These are phyloP conservation scores for Pleurotus tuoliensis DNA, from an alignment of 768 basidiomycete species.

Conservation along the genomic window DNA sequence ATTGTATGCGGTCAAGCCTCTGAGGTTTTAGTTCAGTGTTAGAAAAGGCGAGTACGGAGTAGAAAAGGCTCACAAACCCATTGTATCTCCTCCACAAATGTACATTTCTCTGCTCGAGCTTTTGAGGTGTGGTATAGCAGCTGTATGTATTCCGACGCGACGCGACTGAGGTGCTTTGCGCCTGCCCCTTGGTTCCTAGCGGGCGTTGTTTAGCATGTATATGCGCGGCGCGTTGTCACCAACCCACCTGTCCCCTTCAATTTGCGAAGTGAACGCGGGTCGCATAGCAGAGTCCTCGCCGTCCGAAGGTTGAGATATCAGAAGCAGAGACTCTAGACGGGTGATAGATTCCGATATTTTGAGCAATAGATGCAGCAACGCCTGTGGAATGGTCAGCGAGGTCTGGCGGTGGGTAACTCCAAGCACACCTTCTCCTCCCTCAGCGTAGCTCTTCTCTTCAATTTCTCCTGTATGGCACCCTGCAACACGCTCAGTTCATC, in stretches of 20 bases:
- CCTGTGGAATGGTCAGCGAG: slow-evolving; percentile 36
- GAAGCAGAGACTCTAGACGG: slow-evolving; percentile 81
- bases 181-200: slow-evolving; percentile 56
- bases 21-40: slow-evolving; percentile 16
- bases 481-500: slow-evolving; percentile 63
- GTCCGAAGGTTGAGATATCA: slow-evolving; percentile 55
- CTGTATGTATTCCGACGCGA: slow-evolving; percentile 90
- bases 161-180: slow-evolving; percentile 78
- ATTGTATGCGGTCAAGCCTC: slow-evolving; percentile 82
- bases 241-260: slow-evolving; percentile 25
- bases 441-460: slow-evolving; percentile 68
- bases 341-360: slow-evolving; percentile 90
- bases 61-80: slow-evolving; percentile 55
- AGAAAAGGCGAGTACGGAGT: not conserved
- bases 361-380: slow-evolving; percentile 79
- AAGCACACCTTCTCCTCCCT: slow-evolving; percentile 78
- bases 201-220: too few relatives aligned
- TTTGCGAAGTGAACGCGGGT: not conserved
- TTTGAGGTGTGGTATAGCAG: slow-evolving; percentile 87
- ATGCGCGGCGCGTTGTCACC: too few relatives aligned
- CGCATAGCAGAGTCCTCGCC: slow-evolving; percentile 22
- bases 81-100: slow-evolving; percentile 79
- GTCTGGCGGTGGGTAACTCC: too few relatives aligned
- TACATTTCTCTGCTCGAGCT: slow-evolving; percentile 71
- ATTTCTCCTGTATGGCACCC: slow-evolving; percentile 70